A percentile compares a stretch with the other conserved stretches of the same genome.
Evolutionary conservation across 306 rosid genomes (phyloP).

Genomic region (Vigna trinervia): DNA sequence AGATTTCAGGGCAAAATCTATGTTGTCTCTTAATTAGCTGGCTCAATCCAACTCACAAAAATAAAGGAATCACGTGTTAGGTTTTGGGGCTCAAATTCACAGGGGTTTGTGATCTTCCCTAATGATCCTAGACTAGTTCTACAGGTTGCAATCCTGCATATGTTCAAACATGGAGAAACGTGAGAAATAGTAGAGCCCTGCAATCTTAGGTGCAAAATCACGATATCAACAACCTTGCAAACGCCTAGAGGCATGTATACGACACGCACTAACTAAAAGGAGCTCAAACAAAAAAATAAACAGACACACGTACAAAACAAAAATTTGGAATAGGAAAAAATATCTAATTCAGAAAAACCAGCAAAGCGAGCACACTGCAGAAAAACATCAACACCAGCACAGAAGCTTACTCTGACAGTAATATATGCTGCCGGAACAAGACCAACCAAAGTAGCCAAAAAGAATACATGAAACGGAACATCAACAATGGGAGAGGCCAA

Average conservation of each 20-base stretch:
- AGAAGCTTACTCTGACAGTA: constrained; percentile 82
- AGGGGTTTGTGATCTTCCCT: background rate
- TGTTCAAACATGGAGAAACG: background rate
- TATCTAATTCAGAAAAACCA: constrained; percentile 13
- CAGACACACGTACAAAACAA: background rate
- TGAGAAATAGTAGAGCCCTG: background rate
- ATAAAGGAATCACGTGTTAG: background rate
- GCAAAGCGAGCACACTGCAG: constrained; percentile 8
- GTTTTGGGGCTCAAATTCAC: background rate
- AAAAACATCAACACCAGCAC: constrained; percentile 39
- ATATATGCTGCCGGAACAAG: constrained; percentile 90
- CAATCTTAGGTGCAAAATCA: background rate
- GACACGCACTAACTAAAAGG: constrained; percentile 35
- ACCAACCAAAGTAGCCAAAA: constrained; percentile 83
- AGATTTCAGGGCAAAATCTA: background rate
- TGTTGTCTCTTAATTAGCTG: background rate
- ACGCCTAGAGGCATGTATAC: background rate
- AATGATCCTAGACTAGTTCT: background rate
- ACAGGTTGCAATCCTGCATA: background rate
- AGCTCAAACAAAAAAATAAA: background rate
- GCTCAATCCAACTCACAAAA: background rate
- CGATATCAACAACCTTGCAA: background rate
- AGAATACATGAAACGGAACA: constrained; percentile 92
- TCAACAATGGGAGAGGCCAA: constrained; percentile 98
- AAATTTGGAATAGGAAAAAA: background rate